Evolutionary conservation across 345 rosid genomes (phyloP).

Genomic region (Anacardium occidentale): DNA sequence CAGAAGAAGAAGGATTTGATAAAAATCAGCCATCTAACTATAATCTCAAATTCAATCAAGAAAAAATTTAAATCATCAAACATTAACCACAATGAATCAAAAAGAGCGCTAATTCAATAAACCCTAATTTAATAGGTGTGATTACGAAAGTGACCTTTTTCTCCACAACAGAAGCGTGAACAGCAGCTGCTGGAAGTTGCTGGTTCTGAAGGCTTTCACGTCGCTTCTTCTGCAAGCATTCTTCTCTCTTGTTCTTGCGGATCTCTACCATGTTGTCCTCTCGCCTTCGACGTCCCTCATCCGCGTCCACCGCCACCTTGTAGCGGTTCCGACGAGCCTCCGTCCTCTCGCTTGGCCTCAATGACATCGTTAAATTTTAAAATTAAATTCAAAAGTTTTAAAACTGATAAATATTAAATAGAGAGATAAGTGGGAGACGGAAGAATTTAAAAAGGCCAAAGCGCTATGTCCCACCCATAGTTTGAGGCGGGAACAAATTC

Average conservation of each 20-base stretch:
- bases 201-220: slow-evolving; percentile 76
- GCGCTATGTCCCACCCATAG: too few relatives aligned
- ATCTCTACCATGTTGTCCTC: slow-evolving; percentile 96
- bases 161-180: slow-evolving; percentile 47
- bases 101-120: background rate
- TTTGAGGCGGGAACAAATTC: too few relatives aligned
- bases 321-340: slow-evolving; percentile 73
- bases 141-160: slow-evolving; percentile 40
- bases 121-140: background rate
- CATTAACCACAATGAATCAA: too few relatives aligned
- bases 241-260: slow-evolving; percentile 81
- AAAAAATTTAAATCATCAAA: too few relatives aligned
- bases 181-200: slow-evolving; percentile 39
- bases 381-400: background rate
- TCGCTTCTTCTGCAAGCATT: slow-evolving; percentile 83
- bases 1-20: too few relatives aligned
- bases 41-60: too few relatives aligned
- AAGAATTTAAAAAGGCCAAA: too few relatives aligned
- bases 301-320: slow-evolving; percentile 84
- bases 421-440: background rate
- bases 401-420: background rate
- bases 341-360: slow-evolving; percentile 72
- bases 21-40: too few relatives aligned
- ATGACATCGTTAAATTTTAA: slow-evolving; percentile 43
- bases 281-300: slow-evolving; percentile 81